Base-by-base conservation (phyloP, 768 basidiomycete genomes). In the Mycena amicta region DNA sequence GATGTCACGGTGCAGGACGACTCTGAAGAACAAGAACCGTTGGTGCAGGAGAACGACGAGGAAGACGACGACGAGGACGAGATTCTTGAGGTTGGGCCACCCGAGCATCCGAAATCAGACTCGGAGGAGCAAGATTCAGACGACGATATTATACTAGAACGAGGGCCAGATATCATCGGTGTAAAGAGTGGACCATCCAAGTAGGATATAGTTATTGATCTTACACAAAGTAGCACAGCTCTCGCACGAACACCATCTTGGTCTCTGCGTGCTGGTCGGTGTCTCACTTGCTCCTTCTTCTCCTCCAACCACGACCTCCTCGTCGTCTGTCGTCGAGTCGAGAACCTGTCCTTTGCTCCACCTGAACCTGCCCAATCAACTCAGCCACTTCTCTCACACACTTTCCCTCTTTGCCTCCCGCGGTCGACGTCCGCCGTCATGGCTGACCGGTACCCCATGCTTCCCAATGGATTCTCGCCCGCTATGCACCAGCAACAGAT, bases 91-190 rank as follows among this genome's bases (percentile, higher is more conserved):
- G 73, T 80, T 5, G 88, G 88, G 11, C 86, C 88, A 5, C 73
- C 72, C 13, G 71, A 68, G 40, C 66, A 74, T 33, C 53, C 67
- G 29, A 64, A 79, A 53, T 68, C 70, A 25, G 75, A 73, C 58
- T 70, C 62, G 18, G 79, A 80, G 31, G 72, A 71, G 75, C 73
- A 75, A 15, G 83, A 83, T 31, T 79, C 80, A 27, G 88, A 90
- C 63, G 83, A 80, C 20, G 89, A 92, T 63, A 72, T 92, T 23
- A 88, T 92, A 66, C 73, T 92, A 65, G 90, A 90, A 73, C 82
- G 87, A 20, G 90, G 90, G 1, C 89, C 90, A 3, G 80, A 83
- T 29, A 71, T 77, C 30, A 61, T 67, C n/a, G 39, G 37, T 15
- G 66, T 69, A 49, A 55, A 67, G 39, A 23, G 40, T 50, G 26